Conservation (phyloP, 1,284 basidiomycete species). For the Cryptococcus amylolentus region DNA sequence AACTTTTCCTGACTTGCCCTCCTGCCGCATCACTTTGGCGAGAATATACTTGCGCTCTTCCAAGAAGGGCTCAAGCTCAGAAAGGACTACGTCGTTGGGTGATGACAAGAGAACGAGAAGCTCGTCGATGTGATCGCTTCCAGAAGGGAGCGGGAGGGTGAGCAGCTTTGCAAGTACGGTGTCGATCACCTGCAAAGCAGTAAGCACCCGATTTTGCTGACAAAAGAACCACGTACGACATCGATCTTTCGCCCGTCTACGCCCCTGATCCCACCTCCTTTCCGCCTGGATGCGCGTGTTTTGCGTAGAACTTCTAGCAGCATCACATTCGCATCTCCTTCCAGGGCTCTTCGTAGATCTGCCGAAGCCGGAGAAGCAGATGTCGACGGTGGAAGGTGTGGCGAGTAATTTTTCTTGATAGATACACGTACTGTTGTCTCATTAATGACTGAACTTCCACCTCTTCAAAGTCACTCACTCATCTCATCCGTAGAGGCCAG, state of each 20-base stretch:
- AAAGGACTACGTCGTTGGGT: slow-evolving; percentile 59
- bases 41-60: slow-evolving; percentile 63
- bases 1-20: slow-evolving; percentile 60
- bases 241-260: slow-evolving; percentile 47
- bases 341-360: slow-evolving; percentile 34
- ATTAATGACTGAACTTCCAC: neutral
- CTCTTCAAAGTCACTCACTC: slow-evolving; percentile 38
- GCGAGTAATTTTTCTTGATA: slow-evolving; percentile 46
- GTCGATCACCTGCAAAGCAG: slow-evolving; percentile 63
- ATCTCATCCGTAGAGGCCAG: slow-evolving; percentile 46
- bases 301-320: slow-evolving; percentile 48
- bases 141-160: slow-evolving; percentile 47
- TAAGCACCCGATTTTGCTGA: neutral
- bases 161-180: slow-evolving; percentile 74
- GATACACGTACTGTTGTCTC: slow-evolving; percentile 36
- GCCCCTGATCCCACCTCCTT: slow-evolving; percentile 37
- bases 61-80: slow-evolving; percentile 65
- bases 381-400: slow-evolving; percentile 44
- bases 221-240: slow-evolving; percentile 27
- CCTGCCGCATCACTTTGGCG: slow-evolving; percentile 61
- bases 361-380: slow-evolving; percentile 37
- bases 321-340: slow-evolving; percentile 44
- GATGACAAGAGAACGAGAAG: slow-evolving; percentile 62
- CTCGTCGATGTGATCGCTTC: slow-evolving; percentile 59
- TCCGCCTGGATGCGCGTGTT: slow-evolving; percentile 45